Evolutionary conservation across 163 green algal genomes (phyloP).

Genomic region (Scenedesmus sp.): DNA sequence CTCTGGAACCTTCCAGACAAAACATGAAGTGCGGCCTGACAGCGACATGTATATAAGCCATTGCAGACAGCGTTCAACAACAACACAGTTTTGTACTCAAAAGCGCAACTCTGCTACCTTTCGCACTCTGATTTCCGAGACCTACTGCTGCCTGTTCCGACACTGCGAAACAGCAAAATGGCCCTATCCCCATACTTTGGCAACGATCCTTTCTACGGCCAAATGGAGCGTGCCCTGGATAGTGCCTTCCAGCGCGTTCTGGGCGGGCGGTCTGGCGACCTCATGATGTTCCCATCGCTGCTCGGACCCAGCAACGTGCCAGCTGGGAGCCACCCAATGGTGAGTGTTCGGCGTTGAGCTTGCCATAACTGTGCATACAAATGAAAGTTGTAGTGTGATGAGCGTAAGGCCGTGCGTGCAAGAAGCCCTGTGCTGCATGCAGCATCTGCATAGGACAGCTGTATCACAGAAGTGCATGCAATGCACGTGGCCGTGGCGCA

Average conservation of each 20-base stretch:
- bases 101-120: background rate
- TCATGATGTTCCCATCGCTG: constrained; percentile 25
- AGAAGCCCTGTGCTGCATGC: background rate
- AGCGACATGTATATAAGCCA: background rate
- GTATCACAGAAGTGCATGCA: background rate
- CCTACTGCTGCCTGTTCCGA: background rate
- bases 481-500: no score
- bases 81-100: background rate
- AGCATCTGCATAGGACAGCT: background rate
- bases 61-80: background rate
- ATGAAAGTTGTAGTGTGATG: no score
- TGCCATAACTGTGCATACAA: no score
- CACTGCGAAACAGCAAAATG: background rate
- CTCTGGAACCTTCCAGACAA: constrained; percentile 36
- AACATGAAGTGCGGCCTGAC: background rate
- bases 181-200: constrained; percentile 43
- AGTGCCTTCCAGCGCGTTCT: constrained; percentile 28
- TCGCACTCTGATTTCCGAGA: background rate
- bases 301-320: background rate
- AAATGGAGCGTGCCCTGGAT: constrained; percentile 55
- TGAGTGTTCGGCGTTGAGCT: constrained; percentile 19
- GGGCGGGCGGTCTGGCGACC: constrained; percentile 9
- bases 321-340: constrained; percentile 22
- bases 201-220: constrained; percentile 52
- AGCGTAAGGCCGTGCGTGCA: background rate